Conservation (phyloP, 805 yeast genomes). For the Yarrowia phangngaensis region DNA sequence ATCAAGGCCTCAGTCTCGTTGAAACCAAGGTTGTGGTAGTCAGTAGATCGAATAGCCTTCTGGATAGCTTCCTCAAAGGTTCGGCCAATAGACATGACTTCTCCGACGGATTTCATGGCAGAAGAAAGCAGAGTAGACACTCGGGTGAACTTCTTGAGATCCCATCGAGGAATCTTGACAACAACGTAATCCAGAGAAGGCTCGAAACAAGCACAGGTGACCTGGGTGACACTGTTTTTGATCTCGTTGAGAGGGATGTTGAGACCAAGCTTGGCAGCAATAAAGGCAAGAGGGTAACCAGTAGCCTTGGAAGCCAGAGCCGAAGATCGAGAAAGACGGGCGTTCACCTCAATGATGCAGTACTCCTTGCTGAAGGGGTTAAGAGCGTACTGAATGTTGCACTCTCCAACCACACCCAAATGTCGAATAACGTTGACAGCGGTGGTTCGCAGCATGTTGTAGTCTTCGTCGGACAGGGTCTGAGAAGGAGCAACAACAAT, state of each 20-base stretch:
- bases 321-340: conserved; percentile 96
- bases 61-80: conserved; percentile 97
- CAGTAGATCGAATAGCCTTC: conserved; percentile 94
- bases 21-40: conserved; percentile 94
- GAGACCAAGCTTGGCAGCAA: conserved; percentile 94
- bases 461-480: conserved; percentile 93
- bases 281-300: conserved; percentile 96
- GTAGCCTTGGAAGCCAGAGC: conserved; percentile 98
- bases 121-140: conserved; percentile 85
- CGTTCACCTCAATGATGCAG: conserved; percentile 96
- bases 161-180: conserved; percentile 99
- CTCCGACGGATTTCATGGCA: conserved; percentile 98
- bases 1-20: conserved; percentile 71
- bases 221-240: conserved; percentile 86
- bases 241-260: conserved; percentile 89
- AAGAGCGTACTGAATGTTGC: conserved; percentile 95
- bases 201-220: conserved; percentile 94
- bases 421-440: conserved; percentile 97
- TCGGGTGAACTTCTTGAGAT: conserved; percentile 88
- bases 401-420: conserved; percentile 98
- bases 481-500: conserved; percentile 99
- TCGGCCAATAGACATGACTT: conserved; percentile 96
- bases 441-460: conserved; percentile 95
- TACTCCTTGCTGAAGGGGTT: conserved; percentile 92
- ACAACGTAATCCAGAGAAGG: conserved; percentile 96